Percentiles rank a stretch among this genome's conserved stretches.
These are phyloP conservation scores for Chaetomium cochliodes DNA, from an alignment of 495 filamentous ascomycete genomes.

Conservation along the genomic window DNA sequence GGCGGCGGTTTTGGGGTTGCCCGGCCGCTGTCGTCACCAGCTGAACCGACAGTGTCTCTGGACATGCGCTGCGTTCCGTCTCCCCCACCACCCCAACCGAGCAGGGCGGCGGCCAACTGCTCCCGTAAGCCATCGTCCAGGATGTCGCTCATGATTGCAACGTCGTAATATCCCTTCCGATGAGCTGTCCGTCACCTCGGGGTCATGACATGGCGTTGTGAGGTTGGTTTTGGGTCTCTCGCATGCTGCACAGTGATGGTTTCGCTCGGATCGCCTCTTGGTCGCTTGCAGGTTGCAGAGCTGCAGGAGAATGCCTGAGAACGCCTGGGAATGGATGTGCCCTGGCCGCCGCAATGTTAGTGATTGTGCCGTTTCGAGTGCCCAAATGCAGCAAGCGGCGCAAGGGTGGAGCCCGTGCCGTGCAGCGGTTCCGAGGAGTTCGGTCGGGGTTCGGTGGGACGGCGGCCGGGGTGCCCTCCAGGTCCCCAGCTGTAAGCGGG, in stretches of 20 bases:
- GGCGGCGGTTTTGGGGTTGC: background rate
- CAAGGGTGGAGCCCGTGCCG: constrained; percentile 8
- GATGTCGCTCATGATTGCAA: constrained; percentile 21
- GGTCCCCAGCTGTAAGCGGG: background rate
- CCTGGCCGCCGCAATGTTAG: too few species aligned
- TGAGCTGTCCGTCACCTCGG: constrained; percentile 2
- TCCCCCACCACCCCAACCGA: constrained; percentile 8
- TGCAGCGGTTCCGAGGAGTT: constrained; percentile 3
- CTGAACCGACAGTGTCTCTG: background rate
- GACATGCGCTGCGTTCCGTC: background rate
- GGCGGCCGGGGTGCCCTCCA: background rate
- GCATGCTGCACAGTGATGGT: constrained; percentile 5
- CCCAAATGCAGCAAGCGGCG: background rate
- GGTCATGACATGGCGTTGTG: constrained; percentile 13
- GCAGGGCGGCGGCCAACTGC: constrained; percentile 14
- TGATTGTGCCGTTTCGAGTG: background rate
- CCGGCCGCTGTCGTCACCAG: background rate
- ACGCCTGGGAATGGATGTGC: too few species aligned
- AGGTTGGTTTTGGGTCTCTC: background rate
- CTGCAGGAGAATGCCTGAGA: background rate
- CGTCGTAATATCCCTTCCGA: constrained; percentile 24
- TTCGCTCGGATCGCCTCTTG: background rate
- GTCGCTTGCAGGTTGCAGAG: background rate
- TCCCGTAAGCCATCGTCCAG: constrained; percentile 18
- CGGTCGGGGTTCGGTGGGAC: background rate